Conservation (phyloP, 2,329 filamentous ascomycete genomes). For the Penicillium sp. region DNA sequence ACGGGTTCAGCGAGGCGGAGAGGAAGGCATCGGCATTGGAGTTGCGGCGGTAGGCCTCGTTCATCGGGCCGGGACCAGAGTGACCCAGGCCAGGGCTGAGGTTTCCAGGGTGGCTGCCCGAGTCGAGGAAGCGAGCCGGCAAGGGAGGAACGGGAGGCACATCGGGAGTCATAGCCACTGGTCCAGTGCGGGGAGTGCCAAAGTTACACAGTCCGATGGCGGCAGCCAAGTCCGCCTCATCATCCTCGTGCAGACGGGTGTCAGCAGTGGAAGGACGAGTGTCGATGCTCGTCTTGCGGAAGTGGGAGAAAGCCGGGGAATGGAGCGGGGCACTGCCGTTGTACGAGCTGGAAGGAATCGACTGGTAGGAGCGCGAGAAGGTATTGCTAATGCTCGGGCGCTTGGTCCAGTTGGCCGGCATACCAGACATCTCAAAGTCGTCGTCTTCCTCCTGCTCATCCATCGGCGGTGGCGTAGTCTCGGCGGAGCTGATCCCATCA, state of each 20-base stretch:
- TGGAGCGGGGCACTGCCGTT: constrained; percentile 55
- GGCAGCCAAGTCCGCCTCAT: constrained; percentile 84
- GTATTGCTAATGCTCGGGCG: constrained; percentile 56
- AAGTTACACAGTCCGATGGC: constrained; percentile 90
- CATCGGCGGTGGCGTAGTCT: constrained; percentile 88
- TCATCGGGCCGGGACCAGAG: constrained; percentile 44
- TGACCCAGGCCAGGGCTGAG: constrained; percentile 55
- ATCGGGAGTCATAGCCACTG: constrained; percentile 66
- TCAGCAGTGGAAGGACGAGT: constrained; percentile 78
- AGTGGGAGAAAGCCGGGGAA: constrained; percentile 55
- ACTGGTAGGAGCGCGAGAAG: constrained; percentile 81
- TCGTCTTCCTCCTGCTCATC: constrained; percentile 56
- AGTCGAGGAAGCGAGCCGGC: constrained; percentile 73
- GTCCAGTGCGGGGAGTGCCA: constrained; percentile 70
- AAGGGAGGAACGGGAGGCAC: constrained; percentile 86
- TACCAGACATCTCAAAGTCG: constrained; percentile 48
- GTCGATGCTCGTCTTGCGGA: constrained; percentile 74
- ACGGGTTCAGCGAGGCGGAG: constrained; percentile 46
- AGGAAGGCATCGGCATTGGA: constrained; percentile 44
- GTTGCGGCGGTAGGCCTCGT: constrained; percentile 35
- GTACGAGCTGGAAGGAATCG: constrained; percentile 59
- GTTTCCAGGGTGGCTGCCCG: constrained; percentile 64
- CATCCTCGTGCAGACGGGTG: constrained; percentile 71
- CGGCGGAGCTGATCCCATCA: constrained; percentile 77
- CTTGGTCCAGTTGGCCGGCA: constrained; percentile 55